Evolutionary conservation across 495 filamentous ascomycete species (phyloP), one percentile per base, ranked within the genome.

Genomic region (Neurospora pannonica): DNA sequence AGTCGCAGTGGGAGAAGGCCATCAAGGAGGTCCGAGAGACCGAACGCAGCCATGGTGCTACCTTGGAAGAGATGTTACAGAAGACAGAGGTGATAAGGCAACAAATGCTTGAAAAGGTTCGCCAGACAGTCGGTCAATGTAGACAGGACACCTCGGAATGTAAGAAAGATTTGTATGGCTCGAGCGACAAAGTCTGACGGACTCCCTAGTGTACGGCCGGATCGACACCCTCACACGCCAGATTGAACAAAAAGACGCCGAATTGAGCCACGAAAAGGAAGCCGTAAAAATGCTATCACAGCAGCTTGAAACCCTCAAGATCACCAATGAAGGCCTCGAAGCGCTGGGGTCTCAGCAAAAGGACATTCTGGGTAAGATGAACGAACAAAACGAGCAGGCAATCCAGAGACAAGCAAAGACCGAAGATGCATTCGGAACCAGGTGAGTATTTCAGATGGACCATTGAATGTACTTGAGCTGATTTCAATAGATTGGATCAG

Each of bases 51-150:
- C 78, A 78, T 36, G 77, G 74, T 28, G 28, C 72, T 7, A 43
- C 75, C 7, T 39, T 80, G 36, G 81, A 83, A 46, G 54, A 76
- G 70, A 77, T 77, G 10, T 71, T 79, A 17, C 71, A 72, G 15
- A 78, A 79, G 7, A 70, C 80, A n/a, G 82, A 86, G 24, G 39
- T 77, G 1, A 73, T 80, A 11, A 78, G 80, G 46, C 73, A 79
- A n/a, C 70, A 80, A 21, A 80, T 85, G 70, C 73, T 78, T 13
- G 69, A 83, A 70, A 81, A 77, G 42, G 77, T 84, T 21, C 76
- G 74, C 8, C 72, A 77, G 17, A 75, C 77, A 36, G 73, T 79
- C 40, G 72, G 75, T 4, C 76, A 82, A 43, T 75, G 77, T 43
- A 78, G 79, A 21, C 39, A 31, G 4, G 80, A 82, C 60, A 75